These are phyloP conservation scores for Fusarium napiforme DNA, from an alignment of 2,329 filamentous ascomycete species.

Conservation along the genomic window DNA sequence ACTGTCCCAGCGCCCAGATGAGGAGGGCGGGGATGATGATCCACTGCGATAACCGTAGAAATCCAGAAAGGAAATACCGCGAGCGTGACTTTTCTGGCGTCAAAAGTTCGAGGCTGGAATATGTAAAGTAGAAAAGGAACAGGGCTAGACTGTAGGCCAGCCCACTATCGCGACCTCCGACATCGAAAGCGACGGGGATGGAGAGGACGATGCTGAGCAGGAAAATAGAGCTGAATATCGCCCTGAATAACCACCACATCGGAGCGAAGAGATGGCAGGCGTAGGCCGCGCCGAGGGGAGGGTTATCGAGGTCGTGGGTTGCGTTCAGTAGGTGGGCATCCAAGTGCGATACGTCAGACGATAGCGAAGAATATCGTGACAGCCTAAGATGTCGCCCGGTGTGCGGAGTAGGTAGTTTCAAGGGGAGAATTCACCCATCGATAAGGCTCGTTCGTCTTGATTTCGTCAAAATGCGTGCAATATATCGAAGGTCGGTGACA, in stretches of 20 bases:
- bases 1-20: conserved; percentile 96
- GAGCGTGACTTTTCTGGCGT: conserved; percentile 83
- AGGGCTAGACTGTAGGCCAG: conserved; percentile 92
- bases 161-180: conserved; percentile 92
- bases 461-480: conserved; percentile 28
- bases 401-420: conserved; percentile 26
- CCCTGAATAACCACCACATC: conserved; percentile 87
- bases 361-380: conserved; percentile 14
- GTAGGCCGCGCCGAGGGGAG: conserved; percentile 44
- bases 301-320: conserved; percentile 19
- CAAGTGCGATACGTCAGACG: conserved; percentile 28
- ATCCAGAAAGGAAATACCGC: conserved; percentile 74
- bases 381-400: conserved; percentile 13
- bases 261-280: conserved; percentile 50
- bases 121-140: conserved; percentile 89
- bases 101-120: conserved; percentile 81
- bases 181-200: conserved; percentile 97
- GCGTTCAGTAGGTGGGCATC: conserved; percentile 32
- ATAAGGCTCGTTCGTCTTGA: conserved; percentile 28
- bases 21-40: conserved; percentile 85
- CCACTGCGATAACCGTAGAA: conserved; percentile 84
- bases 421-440: conserved; percentile 35
- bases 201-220: conserved; percentile 93
- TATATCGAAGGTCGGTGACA: conserved; percentile 29
- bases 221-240: conserved; percentile 84